phyloP scores from a whole-genome alignment of 192 early-diverging fungal genomes.

The Mortierella alpina region DNA sequence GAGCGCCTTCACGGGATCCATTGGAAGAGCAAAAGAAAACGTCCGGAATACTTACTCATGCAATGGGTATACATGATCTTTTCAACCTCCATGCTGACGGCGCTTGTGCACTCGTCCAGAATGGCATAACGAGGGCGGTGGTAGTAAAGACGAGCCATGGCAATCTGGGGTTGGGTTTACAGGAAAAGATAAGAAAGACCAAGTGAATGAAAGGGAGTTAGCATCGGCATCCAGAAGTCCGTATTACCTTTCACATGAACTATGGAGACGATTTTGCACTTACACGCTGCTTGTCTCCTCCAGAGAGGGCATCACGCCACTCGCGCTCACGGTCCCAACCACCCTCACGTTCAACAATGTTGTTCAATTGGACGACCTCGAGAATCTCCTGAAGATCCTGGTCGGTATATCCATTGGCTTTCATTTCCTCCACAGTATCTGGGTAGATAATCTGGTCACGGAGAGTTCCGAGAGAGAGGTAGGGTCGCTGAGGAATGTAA shows the following conservation, averaged over 20 bases:
- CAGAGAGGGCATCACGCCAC: slow-evolving; percentile 94
- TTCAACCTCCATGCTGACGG: slow-evolving; percentile 97
- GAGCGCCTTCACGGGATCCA: background rate
- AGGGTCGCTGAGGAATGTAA: slow-evolving; percentile 99
- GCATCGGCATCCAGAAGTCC: background rate
- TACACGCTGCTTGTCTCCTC: slow-evolving; percentile 94
- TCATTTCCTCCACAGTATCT: slow-evolving; percentile 85
- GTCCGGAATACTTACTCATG: slow-evolving; percentile 51
- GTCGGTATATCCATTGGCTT: slow-evolving; percentile 76
- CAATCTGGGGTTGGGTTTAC: slow-evolving; percentile 62
- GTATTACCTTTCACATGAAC: background rate
- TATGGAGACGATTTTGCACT: slow-evolving; percentile 13
- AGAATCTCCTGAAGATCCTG: slow-evolving; percentile 83
- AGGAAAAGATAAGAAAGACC: background rate
- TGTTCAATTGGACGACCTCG: slow-evolving; percentile 82
- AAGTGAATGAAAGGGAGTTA: background rate
- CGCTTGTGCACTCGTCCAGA: slow-evolving; percentile 91
- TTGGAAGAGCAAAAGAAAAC: background rate
- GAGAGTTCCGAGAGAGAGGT: slow-evolving; percentile 91
- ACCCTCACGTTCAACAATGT: slow-evolving; percentile 90
- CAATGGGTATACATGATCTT: slow-evolving; percentile 89
- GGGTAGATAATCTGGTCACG: slow-evolving; percentile 99
- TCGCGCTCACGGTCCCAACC: slow-evolving; percentile 89
- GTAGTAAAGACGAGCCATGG: slow-evolving; percentile 97
- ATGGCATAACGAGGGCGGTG: slow-evolving; percentile 95